Conservation (phyloP, 225 moss, liverwort and hornwort genomes). For the Marchantia paleacea region DNA sequence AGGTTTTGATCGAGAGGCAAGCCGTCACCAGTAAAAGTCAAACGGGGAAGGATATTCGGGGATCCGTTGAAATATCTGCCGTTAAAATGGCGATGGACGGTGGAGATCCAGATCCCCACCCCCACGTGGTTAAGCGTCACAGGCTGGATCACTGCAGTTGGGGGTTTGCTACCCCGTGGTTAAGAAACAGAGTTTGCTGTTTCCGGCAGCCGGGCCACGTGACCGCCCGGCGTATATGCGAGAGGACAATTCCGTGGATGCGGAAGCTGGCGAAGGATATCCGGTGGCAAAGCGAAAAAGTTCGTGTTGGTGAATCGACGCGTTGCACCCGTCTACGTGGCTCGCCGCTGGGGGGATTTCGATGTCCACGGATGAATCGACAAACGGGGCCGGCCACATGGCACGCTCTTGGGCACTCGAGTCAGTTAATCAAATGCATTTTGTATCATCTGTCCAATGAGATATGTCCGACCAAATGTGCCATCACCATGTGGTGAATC, state of each 20-base stretch:
- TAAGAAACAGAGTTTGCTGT: neutral
- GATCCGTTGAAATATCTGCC: neutral
- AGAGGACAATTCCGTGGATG: neutral
- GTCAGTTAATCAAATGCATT: neutral
- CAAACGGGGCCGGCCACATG: neutral
- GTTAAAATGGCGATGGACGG: neutral
- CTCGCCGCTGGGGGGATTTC: too few species aligned
- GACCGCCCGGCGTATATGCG: neutral
- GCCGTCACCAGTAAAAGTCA: neutral
- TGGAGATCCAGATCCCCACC: neutral
- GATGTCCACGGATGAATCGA: neutral
- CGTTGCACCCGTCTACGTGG: neutral
- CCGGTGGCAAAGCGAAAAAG: neutral
- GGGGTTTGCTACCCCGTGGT: neutral
- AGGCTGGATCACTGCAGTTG: neutral
- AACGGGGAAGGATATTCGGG: neutral
- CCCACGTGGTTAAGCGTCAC: neutral
- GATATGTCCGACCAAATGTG: too few species aligned
- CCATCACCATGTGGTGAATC: too few species aligned
- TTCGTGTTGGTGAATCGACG: neutral
- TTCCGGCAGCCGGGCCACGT: constrained; percentile 9
- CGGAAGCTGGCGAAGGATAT: neutral
- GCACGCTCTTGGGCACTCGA: neutral
- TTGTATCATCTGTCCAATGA: too few species aligned
- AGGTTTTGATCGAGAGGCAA: neutral